Evolutionary conservation across 208 protist species (phyloP), one percentile per base, ranked within the genome.

Genomic region (Trypanosoma caninum): DNA sequence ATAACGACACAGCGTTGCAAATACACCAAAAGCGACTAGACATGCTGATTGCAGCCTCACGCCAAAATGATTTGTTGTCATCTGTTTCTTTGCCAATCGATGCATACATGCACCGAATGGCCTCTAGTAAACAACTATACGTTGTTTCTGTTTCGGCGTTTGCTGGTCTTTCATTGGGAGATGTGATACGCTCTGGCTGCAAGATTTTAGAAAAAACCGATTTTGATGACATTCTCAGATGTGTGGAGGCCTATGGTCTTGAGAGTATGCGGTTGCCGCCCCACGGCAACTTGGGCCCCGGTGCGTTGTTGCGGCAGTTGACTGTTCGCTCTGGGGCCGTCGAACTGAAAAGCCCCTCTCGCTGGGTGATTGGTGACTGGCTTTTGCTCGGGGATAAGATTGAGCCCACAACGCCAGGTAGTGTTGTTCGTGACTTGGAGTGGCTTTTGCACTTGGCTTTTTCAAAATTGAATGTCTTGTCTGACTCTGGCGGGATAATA

Each of bases 321-420:
- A 78, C 64, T 27, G 75, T 84, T 42, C 83, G 87, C 22, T 69
- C 85, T 38, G 83, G 80, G 44, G 76, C 78, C 25, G 78, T 78
- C 2, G 87, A 94, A 64, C 54, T 60, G 7, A 53, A 67, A 37
- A 65, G 80, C 50, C 52, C 54, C 3, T 89, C 84, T 11, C 72
- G 87, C 13, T 94, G 87, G 87, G 87, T 89, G 7, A 75, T 94
- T 38, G 74, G 78, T n/a, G 87, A 94, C 65, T 94, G 87, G 87
- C 45, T 76, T 40, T 65, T 94, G 20, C 38, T 78, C 3, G 57
- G 55, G 31, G 72, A 81, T 25, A 61, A 74, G 30, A 56, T 7
- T 20, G 45, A 55, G 5, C 35, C 11, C 8, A 16, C n/a, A 2
- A 58, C 76, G 10, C 42, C 51, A 10, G 51, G 76, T 28, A 42